Evolutionary conservation across 176 grass and related monocot species (phyloP), one percentile per base, ranked within the genome.

Genomic region (Raddia distichophylla): DNA sequence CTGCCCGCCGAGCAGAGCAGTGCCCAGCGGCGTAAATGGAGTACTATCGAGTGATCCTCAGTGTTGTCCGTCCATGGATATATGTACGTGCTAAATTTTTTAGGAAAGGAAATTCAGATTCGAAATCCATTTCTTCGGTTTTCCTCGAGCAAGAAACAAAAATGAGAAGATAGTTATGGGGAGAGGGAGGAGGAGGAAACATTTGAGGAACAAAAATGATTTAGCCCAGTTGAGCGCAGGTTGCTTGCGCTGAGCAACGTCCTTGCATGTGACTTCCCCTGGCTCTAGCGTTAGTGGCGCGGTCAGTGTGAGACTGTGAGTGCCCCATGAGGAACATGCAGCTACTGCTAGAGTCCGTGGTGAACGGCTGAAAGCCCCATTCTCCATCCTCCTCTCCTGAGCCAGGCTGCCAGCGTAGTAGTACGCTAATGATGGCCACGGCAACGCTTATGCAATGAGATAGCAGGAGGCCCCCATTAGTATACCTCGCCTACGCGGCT

Each of bases 171-270:
- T 74, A 86, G 68, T 54, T 33, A 60, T 63, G 70, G 53, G 77
- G 35, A 16, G 7, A 58, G 33, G 7, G 49, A 33, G 27, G 3
- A 17, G 32, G 14, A 2, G 7, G 4, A 2, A 66, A 52, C 53
- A 16, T 45, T 5, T 13, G 66, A 33, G 66, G 49, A 78, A 77
- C 65, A 64, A 53, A 71, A 73, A 87, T 87, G 79, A 82, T 77
- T 47, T 50, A 45, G 69, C 61, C 86, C 75, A 74, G 75, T 80
- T 53, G 75, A 42, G 33, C 69, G 53, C 7, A 40, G 80, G 40
- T 85, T 85, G 87, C 82, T 71, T 89, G 82, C 32, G 63, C 46
- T n/a, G 54, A 19, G 75, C 81, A 44, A 73, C 80, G 86, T 75
- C 81, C 60, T 65, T 47, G 69, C 86, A 88, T 80, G 86, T 69